Conservation (phyloP, 805 yeast genomes). For the Metschnikowia borealis region DNA sequence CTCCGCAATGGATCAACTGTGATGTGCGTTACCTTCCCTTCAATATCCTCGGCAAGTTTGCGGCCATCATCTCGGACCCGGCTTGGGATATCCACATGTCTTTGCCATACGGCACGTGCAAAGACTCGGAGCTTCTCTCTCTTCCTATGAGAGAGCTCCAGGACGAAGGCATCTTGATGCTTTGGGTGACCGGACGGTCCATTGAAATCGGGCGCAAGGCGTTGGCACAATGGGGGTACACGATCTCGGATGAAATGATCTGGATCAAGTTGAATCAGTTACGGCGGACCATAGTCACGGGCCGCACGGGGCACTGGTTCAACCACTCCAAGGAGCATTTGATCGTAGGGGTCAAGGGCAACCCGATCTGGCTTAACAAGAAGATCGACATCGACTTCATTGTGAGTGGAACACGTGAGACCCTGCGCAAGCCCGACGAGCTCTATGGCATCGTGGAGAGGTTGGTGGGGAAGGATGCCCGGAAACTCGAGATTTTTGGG, state of each 20-base stretch:
- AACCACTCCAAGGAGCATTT: conserved; percentile 93
- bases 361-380: conserved; percentile 65
- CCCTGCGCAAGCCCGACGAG: conserved; percentile 90
- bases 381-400: conserved; percentile 71
- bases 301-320: conserved; percentile 96
- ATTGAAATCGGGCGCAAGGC: conserved; percentile 83
- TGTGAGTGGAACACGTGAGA: conserved; percentile 82
- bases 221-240: conserved; percentile 77
- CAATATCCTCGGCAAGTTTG: conserved; percentile 69
- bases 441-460: conserved; percentile 80
- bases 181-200: conserved; percentile 96
- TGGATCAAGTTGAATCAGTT: conserved; percentile 92
- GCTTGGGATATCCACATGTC: conserved; percentile 97
- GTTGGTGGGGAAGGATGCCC: conserved; percentile 68
- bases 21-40: conserved; percentile 77
- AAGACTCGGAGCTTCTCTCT: conserved; percentile 66
- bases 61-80: conserved; percentile 84
- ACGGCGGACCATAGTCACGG: conserved; percentile 86
- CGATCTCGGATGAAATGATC: conserved; percentile 69
- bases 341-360: conserved; percentile 79
- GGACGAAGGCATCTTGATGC: conserved; percentile 74
- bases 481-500: conserved; percentile 88
- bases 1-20: conserved; percentile 85
- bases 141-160: conserved; percentile 68
- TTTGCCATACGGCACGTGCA: conserved; percentile 70